These are phyloP conservation scores for Vanderwaltozyma verrucispora DNA, from an alignment of 805 yeast species.

Conservation along the genomic window DNA sequence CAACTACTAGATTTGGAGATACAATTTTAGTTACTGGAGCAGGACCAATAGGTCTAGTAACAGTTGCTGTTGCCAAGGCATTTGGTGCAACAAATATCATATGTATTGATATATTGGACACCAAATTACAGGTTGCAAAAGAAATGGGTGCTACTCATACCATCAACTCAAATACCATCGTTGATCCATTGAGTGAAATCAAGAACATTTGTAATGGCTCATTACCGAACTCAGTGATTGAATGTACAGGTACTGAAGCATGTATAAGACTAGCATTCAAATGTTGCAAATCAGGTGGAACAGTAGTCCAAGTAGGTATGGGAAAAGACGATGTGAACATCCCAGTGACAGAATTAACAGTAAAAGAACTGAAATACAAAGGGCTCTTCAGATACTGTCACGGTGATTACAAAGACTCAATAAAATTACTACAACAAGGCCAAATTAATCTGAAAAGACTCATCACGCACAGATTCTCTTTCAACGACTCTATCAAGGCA, in stretches of 20 bases:
- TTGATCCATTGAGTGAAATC: slow-evolving; percentile 23
- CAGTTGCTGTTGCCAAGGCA: slow-evolving; percentile 62
- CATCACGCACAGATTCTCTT: slow-evolving; percentile 64
- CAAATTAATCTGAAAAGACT: slow-evolving; percentile 55
- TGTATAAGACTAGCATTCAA: slow-evolving; percentile 63
- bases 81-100: slow-evolving; percentile 66
- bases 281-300: slow-evolving; percentile 55
- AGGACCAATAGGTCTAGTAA: slow-evolving; percentile 77
- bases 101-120: slow-evolving; percentile 59
- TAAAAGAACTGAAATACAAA: slow-evolving; percentile 55
- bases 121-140: slow-evolving; percentile 57
- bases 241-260: slow-evolving; percentile 74
- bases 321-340: slow-evolving; percentile 58
- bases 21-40: slow-evolving; percentile 72
- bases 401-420: slow-evolving; percentile 68
- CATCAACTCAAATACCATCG: slow-evolving; percentile 33
- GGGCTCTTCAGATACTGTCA: slow-evolving; percentile 77
- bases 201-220: slow-evolving; percentile 22
- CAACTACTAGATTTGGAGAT: slow-evolving; percentile 53
- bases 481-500: slow-evolving; percentile 66
- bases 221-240: slow-evolving; percentile 56
- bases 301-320: slow-evolving; percentile 79
- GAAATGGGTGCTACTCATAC: slow-evolving; percentile 60
- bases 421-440: slow-evolving; percentile 52
- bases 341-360: slow-evolving; percentile 63